phyloP scores from a whole-genome alignment of 345 rosid genomes.

The Camelina hispida region DNA sequence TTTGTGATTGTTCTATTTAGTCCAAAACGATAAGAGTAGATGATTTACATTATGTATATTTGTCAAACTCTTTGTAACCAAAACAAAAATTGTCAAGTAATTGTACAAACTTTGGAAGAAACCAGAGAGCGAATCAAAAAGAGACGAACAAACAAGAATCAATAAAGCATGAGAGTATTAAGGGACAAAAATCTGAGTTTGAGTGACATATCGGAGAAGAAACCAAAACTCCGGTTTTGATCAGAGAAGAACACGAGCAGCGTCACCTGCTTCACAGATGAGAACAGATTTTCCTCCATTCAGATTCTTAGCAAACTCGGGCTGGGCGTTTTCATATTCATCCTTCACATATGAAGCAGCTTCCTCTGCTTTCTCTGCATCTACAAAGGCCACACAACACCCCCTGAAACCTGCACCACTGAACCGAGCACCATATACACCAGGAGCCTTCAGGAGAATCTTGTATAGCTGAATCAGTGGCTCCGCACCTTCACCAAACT shows the following conservation, averaged over 20 bases:
- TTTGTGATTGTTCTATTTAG: neutral
- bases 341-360: slow-evolving; percentile 67
- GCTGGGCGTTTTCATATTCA: slow-evolving; percentile 72
- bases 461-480: slow-evolving; percentile 76
- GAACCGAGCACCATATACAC: slow-evolving; percentile 83
- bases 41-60: slow-evolving; percentile 26
- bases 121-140: slow-evolving; percentile 14
- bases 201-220: neutral
- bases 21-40: neutral
- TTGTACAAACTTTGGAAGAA: slow-evolving; percentile 1
- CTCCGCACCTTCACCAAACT: slow-evolving; percentile 63
- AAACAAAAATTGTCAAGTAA: neutral
- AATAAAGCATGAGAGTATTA: slow-evolving; percentile 1
- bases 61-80: slow-evolving; percentile 7
- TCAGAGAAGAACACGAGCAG: slow-evolving; percentile 72
- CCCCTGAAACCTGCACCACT: slow-evolving; percentile 98
- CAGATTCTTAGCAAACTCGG: slow-evolving; percentile 59
- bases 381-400: slow-evolving; percentile 84
- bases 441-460: slow-evolving; percentile 76
- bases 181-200: neutral
- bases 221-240: neutral
- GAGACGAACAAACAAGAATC: slow-evolving; percentile 23
- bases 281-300: slow-evolving; percentile 52
- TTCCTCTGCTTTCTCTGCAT: slow-evolving; percentile 57
- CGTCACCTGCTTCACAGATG: slow-evolving; percentile 74